Evolutionary conservation across 805 yeast species (phyloP).

Genomic region (Sugiyamaella qingdaonensis): DNA sequence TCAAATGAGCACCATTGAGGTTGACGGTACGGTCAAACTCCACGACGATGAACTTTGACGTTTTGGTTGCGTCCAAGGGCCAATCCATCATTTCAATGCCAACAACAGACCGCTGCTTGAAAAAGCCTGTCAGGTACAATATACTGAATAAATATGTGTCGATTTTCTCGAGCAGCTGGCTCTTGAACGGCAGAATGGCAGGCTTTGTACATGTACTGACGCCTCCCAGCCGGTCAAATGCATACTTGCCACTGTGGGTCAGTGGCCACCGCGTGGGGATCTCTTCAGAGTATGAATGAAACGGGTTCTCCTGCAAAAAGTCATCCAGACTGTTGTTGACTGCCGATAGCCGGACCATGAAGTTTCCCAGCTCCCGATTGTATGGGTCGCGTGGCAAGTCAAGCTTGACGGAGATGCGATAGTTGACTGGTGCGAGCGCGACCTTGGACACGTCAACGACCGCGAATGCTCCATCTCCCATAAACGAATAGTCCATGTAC

Average conservation of each 20-base stretch:
- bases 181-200: constrained; percentile 31
- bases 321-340: constrained; percentile 11
- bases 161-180: constrained; percentile 26
- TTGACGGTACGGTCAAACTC: constrained; percentile 27
- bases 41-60: constrained; percentile 18
- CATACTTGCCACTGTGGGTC: constrained; percentile 16
- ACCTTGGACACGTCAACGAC: constrained; percentile 13
- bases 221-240: constrained; percentile 12
- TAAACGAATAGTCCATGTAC: constrained; percentile 21
- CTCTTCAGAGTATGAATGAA: constrained; percentile 7
- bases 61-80: constrained; percentile 10
- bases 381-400: constrained; percentile 29
- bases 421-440: constrained; percentile 23
- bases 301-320: constrained; percentile 3
- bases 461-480: constrained; percentile 17
- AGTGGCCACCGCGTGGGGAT: constrained; percentile 16
- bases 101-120: constrained; percentile 25
- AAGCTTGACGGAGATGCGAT: constrained; percentile 27
- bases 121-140: constrained; percentile 27
- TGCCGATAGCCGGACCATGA: constrained; percentile 26
- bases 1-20: constrained; percentile 22
- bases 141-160: constrained; percentile 30
- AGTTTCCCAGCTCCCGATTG: constrained; percentile 33
- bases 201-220: constrained; percentile 21
- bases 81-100: constrained; percentile 23